Base-by-base conservation (phyloP, 1,284 basidiomycete genomes). In the Amylostereum chailletii region DNA sequence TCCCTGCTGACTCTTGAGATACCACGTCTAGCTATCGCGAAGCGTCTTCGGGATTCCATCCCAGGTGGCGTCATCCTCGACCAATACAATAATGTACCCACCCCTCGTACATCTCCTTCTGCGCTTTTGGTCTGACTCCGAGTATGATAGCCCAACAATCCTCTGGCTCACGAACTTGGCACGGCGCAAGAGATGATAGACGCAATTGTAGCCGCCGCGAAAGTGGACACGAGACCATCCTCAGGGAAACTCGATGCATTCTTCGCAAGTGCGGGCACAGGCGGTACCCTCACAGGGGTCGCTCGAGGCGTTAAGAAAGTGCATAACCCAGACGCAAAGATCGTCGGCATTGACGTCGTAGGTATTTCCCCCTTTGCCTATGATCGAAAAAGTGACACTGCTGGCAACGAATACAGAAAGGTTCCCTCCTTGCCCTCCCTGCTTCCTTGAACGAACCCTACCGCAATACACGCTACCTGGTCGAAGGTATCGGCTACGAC, bases 401-500 rank as follows among this genome's bases (percentile, higher is more conserved):
- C 19, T 19, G 19, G 19, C 19, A 19, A 19, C 19, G 19, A 19
- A 19, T 34, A 34, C 58, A 88, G 86, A 75, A 79, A 66, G 94
- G 94, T 11, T 94, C 91, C 56, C 81, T 94, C 51, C 80, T 97
- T 38, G 90, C 91, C 0, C 59, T 74, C 34, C 90, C 91, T 0
- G 78, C 81, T 46, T 54, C 62, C 2, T 55, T 67, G 26, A 67
- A 66, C 53, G 47, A 49, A 2, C 73, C 73, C 0, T 79, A 78
- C 26, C 68, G 74, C 38, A 82, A 82, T 2, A 66, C 70, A 5
- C 67, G 71, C 47, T 98, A 97, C 63, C 68, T 86, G 53, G 82
- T 97, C 10, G 94, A 98, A 65, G 94, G 94, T 7, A 97, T 96
- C 52, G 94, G 94, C 19, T 92, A 93, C 58, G 92, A 95, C 64